Percentiles rank a stretch among this genome's conserved stretches.
Evolutionary conservation across 1,284 basidiomycete species (phyloP).

Genomic region (Rhodotorula sp.): DNA sequence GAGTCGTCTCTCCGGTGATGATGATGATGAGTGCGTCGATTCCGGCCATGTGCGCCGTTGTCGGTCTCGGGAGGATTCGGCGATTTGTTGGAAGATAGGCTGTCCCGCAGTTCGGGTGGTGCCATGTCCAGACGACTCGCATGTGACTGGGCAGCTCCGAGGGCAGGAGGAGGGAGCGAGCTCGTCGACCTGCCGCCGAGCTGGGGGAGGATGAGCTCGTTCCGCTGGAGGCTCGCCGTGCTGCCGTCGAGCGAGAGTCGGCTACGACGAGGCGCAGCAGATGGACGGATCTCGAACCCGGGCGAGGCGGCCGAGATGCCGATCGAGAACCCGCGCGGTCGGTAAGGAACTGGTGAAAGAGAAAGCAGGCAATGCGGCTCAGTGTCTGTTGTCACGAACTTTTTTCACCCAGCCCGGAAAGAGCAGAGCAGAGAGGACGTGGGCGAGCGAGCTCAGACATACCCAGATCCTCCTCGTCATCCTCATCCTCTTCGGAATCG

Average conservation of each 20-base stretch:
- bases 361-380: no score
- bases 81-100: no score
- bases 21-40: background rate
- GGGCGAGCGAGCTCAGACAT: background rate
- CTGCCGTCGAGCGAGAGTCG: background rate
- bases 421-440: no score
- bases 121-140: background rate
- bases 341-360: constrained; percentile 13
- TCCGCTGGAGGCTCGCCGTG: constrained; percentile 2
- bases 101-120: background rate
- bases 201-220: background rate
- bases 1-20: background rate
- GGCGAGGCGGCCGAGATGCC: constrained; percentile 43
- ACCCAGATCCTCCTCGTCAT: constrained; percentile 14
- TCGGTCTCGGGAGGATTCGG: no score
- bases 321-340: constrained; percentile 43
- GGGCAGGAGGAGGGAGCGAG: background rate
- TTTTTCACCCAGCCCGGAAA: no score
- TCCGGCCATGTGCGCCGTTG: background rate
- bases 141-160: background rate
- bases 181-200: background rate
- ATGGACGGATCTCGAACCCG: constrained; percentile 44
- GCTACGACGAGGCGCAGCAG: background rate
- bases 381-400: no score
- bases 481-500: constrained; percentile 9